Evolutionary conservation across 2,329 filamentous ascomycete genomes (phyloP), one percentile per base, ranked within the genome.

Genomic region (Fusarium tjaetaba): DNA sequence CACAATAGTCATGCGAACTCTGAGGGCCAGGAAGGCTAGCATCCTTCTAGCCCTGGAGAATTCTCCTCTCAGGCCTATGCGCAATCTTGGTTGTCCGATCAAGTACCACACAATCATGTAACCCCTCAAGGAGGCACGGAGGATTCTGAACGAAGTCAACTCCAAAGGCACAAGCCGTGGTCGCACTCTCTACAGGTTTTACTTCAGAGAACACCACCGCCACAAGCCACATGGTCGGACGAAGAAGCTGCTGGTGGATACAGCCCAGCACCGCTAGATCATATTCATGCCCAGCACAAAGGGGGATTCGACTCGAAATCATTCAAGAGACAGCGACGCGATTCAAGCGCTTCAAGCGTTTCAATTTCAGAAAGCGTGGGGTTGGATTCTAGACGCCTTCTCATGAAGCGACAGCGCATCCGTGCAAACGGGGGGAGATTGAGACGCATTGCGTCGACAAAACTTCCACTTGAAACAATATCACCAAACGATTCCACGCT

Each of bases 391-490:
- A 68, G 72, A n/a, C 61, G 55, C 9, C 71, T 75, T 61, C 65
- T 75, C 14, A 76, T 79, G 24, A 70, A 66, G 30, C 41, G 76
- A 51, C 62, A 72, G 36, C 65, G 71, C 46, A 72, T 71, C 39
- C 70, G 55, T 34, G 61, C 69, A 36, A 62, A 46, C 34, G 65
- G 71, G 26, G 73, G 72, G 26, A 71, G 68, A 38, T 48, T 61
- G 39, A 78, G 74, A 64, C 68, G 77, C 24, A 32, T 76, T 22
- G 69, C 67, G 20, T 78, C 77, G 10, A 72, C 57, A 26, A 73
- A 57, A 41, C 68, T 80, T 39, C 76, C 78, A 14, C 64, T 81
- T 13, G 80, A 80, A 66, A 73, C 49, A 32, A 75, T 76, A n/a
- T 68, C 79, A 26, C 57, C 18, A 32, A 45, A 58, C 8, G 53